These are phyloP conservation scores for Niebla homalea DNA, from an alignment of 495 filamentous ascomycete species.

Conservation along the genomic window DNA sequence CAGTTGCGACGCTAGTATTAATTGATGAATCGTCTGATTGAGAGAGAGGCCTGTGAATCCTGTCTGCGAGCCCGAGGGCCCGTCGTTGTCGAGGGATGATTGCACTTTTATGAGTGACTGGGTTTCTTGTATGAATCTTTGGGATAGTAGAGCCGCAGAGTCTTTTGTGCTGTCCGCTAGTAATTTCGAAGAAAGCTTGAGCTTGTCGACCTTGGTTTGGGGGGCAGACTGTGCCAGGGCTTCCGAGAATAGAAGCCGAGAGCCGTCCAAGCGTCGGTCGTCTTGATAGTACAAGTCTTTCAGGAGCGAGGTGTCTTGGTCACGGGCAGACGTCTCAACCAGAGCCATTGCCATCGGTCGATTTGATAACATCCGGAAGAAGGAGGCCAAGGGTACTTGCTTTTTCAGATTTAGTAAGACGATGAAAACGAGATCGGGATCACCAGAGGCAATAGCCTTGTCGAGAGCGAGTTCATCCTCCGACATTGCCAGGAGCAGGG, in stretches of 20 bases:
- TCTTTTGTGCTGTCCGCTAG: conserved; percentile 69
- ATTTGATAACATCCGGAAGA: conserved; percentile 84
- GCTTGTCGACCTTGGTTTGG: conserved; percentile 59
- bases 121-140: conserved; percentile 65
- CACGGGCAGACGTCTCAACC: conserved; percentile 68
- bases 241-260: conserved; percentile 74
- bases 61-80: conserved; percentile 41
- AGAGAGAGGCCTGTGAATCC: conserved; percentile 67
- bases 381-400: conserved; percentile 77
- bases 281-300: conserved; percentile 98
- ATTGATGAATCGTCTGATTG: conserved; percentile 79
- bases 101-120: conserved; percentile 69
- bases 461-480: conserved; percentile 92
- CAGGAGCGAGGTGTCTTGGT: conserved; percentile 66
- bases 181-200: conserved; percentile 69
- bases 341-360: conserved; percentile 80
- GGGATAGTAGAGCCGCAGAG: conserved; percentile 47
- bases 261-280: conserved; percentile 79
- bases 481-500: conserved; percentile 87
- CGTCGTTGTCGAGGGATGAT: conserved; percentile 69
- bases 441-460: conserved; percentile 91
- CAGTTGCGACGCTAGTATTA: conserved; percentile 59
- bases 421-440: conserved; percentile 81
- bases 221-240: conserved; percentile 53
- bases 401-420: conserved; percentile 82